phyloP scores from a whole-genome alignment of 2,329 filamentous ascomycete species.

The Arthrobotrys iridis region DNA sequence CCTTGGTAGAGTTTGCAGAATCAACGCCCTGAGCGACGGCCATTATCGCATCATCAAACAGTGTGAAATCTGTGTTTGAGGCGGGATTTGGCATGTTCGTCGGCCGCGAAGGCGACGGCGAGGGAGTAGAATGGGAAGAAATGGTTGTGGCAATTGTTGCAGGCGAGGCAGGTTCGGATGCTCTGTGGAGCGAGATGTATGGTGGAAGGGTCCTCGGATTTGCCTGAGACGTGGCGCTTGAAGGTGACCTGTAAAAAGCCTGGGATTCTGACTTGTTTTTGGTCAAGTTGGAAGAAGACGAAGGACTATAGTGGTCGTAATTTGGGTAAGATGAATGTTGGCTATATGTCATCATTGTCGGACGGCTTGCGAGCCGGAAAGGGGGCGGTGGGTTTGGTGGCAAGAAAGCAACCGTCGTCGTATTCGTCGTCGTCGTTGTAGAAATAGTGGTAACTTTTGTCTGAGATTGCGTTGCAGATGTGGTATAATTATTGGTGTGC shows the following conservation, averaged over 20 bases:
- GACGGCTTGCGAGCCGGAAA: conserved; percentile 8
- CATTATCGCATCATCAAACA: conserved; percentile 56
- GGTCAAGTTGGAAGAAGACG: conserved; percentile 4
- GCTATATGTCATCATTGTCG: conserved; percentile 51
- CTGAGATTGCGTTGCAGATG: conserved; percentile 10
- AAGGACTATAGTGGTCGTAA: conserved; percentile 29
- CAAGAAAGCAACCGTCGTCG: neutral
- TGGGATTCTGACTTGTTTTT: conserved; percentile 16
- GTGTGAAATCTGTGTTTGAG: conserved; percentile 55
- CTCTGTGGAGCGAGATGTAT: conserved; percentile 57
- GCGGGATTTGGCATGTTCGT: conserved; percentile 56
- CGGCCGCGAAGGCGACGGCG: conserved; percentile 57
- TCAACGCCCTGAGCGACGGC: conserved; percentile 29
- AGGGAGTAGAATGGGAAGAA: conserved; percentile 57
- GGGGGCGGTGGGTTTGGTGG: conserved; percentile 1
- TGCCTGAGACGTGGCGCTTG: conserved; percentile 21
- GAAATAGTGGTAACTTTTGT: neutral
- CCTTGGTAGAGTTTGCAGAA: conserved; percentile 14
- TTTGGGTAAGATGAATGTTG: conserved; percentile 35
- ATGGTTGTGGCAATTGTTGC: conserved; percentile 57
- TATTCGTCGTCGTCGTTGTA: neutral
- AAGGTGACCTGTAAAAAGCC: conserved; percentile 29
- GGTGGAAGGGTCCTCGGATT: conserved; percentile 53
- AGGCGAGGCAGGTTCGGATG: conserved; percentile 56
- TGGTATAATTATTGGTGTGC: neutral